These are phyloP conservation scores for Tetrapisispora arboricola DNA, from an alignment of 805 yeast species.

Conservation along the genomic window DNA sequence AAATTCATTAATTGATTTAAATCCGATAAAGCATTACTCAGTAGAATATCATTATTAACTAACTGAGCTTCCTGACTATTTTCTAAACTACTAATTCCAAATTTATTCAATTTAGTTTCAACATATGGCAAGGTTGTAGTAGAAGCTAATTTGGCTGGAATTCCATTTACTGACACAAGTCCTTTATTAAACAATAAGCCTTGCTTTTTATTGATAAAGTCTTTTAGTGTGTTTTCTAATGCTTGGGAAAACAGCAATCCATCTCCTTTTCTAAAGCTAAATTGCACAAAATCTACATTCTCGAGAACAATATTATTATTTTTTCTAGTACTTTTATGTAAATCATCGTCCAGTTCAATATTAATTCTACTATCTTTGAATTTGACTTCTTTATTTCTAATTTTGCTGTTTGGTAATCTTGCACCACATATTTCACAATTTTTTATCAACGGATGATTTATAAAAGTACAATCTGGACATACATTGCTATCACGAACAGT, in stretches of 20 bases:
- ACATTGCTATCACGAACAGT: conserved; percentile 10
- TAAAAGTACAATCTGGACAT: conserved; percentile 62
- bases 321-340: neutral
- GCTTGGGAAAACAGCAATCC: conserved; percentile 43
- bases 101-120: conserved; percentile 27
- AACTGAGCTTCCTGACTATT: conserved; percentile 43
- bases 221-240: conserved; percentile 36
- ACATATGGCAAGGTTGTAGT: conserved; percentile 8
- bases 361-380: conserved; percentile 26
- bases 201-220: conserved; percentile 37
- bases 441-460: conserved; percentile 68
- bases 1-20: conserved; percentile 66
- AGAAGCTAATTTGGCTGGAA: conserved; percentile 6
- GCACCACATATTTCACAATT: conserved; percentile 86
- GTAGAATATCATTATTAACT: conserved; percentile 46
- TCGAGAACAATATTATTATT: conserved; percentile 10
- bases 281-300: conserved; percentile 36
- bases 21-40: conserved; percentile 65
- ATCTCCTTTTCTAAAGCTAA: conserved; percentile 72
- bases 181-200: conserved; percentile 18
- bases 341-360: conserved; percentile 20
- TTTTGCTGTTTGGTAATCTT: conserved; percentile 26
- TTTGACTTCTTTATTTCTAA: conserved; percentile 10
- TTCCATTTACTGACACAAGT: conserved; percentile 29
- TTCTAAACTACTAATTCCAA: conserved; percentile 69